Conservation (phyloP, 176 grass and related monocot species). For the Themeda triandra region DNA sequence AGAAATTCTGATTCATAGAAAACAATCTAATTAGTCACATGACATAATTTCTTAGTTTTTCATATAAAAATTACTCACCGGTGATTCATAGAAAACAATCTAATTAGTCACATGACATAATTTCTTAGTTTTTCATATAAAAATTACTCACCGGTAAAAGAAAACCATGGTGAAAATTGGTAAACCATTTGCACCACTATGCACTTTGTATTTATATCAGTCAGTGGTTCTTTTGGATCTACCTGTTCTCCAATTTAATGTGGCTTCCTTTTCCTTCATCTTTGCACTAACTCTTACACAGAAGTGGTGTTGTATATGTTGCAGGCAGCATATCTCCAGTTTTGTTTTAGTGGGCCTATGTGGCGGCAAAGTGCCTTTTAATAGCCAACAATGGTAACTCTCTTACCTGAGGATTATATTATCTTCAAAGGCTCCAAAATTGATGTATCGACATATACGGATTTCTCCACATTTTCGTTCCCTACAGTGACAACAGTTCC, state of each 20-base stretch:
- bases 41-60: background rate
- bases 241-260: background rate
- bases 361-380: slow-evolving; percentile 19
- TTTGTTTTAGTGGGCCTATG: slow-evolving; percentile 67
- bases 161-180: background rate
- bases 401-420: slow-evolving; percentile 29
- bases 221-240: background rate
- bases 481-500: slow-evolving; percentile 27
- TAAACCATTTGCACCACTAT: slow-evolving; percentile 4
- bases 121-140: background rate
- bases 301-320: slow-evolving; percentile 29
- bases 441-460: background rate
- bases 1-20: background rate
- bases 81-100: background rate
- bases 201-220: slow-evolving; percentile 1
- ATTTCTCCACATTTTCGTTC: slow-evolving; percentile 7
- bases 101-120: background rate
- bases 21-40: background rate
- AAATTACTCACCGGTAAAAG: background rate
- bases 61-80: too few relatives aligned
- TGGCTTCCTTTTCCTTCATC: background rate
- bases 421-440: slow-evolving; percentile 24
- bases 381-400: slow-evolving; percentile 53
- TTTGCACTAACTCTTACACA: slow-evolving; percentile 20
- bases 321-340: slow-evolving; percentile 53